These are phyloP conservation scores for Achlya hypogyna DNA, from an alignment of 352 stramenopile genomes.

Conservation along the genomic window DNA sequence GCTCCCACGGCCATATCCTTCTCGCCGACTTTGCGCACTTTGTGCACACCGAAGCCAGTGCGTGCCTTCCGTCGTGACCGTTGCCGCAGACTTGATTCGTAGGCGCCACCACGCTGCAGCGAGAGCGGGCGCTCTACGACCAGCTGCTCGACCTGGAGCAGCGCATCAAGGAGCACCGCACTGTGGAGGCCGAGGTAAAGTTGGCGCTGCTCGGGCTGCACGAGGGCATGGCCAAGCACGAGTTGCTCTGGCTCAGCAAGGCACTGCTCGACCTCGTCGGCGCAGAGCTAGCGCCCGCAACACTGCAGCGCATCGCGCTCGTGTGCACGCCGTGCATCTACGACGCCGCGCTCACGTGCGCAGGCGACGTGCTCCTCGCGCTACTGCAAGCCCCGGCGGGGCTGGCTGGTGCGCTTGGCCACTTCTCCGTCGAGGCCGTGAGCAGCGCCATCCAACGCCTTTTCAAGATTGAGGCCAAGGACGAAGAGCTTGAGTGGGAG, in stretches of 20 bases:
- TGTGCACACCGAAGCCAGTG: not conserved
- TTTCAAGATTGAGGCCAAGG: slow-evolving; percentile 9
- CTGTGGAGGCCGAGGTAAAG: slow-evolving; percentile 3
- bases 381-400: not conserved
- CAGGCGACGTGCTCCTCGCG: slow-evolving; percentile 5
- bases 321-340: slow-evolving; percentile 19
- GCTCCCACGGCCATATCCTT: not conserved
- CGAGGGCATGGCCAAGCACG: slow-evolving; percentile 1
- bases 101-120: not conserved
- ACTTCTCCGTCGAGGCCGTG: slow-evolving; percentile 11
- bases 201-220: not conserved
- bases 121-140: not conserved
- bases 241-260: slow-evolving; percentile 9
- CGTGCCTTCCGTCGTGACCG: not conserved
- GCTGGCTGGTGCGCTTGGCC: not conserved
- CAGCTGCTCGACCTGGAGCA: slow-evolving; percentile 12
- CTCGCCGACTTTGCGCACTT: slow-evolving; percentile 5
- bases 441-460: slow-evolving; percentile 6
- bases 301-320: slow-evolving; percentile 12
- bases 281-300: not conserved
- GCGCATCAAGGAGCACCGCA: slow-evolving; percentile 9
- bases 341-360: not conserved
- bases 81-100: not conserved
- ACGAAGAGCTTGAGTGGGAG: slow-evolving; percentile 17
- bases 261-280: not conserved